Conservation (phyloP, 768 basidiomycete species). For the Termitomyces bulborhizus region DNA sequence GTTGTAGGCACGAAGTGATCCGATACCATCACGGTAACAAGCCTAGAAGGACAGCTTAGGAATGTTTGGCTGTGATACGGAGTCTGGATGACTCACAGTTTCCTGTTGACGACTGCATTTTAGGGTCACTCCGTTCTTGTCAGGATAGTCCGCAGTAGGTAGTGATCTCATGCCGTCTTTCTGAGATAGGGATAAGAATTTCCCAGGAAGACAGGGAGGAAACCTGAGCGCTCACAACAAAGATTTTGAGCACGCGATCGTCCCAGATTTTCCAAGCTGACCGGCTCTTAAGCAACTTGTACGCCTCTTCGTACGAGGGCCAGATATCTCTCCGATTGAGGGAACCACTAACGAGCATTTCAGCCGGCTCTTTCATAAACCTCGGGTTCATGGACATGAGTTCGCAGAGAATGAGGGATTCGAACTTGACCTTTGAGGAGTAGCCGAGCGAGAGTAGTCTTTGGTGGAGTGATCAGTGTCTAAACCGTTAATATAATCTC, state of each 20-base stretch:
- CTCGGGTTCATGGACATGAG: slow-evolving; percentile 30
- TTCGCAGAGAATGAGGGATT: slow-evolving; percentile 38
- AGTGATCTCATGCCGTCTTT: slow-evolving; percentile 34
- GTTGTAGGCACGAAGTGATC: slow-evolving; percentile 25
- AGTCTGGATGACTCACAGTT: slow-evolving; percentile 22
- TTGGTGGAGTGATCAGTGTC: neutral
- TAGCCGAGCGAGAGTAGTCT: slow-evolving; percentile 39
- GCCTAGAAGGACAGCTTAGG: slow-evolving; percentile 22
- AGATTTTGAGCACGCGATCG: slow-evolving; percentile 36
- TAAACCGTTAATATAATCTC: neutral
- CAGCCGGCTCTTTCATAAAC: slow-evolving; percentile 6
- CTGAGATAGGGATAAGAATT: slow-evolving; percentile 18
- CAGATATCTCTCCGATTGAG: slow-evolving; percentile 42
- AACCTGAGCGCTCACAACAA: slow-evolving; percentile 25
- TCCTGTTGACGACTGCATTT: slow-evolving; percentile 42
- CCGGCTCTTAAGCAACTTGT: slow-evolving; percentile 27
- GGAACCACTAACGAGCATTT: slow-evolving; percentile 25
- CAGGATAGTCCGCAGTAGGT: slow-evolving; percentile 36
- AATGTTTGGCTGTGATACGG: no score
- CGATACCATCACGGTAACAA: slow-evolving; percentile 33
- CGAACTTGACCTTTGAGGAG: slow-evolving; percentile 30
- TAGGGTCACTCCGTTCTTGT: slow-evolving; percentile 41
- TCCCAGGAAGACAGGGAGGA: no score
- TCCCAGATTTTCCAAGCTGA: slow-evolving; percentile 44
- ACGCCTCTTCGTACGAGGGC: slow-evolving; percentile 45